Conservation (phyloP, 2,329 filamentous ascomycete species). For the Botrytis medusae region DNA sequence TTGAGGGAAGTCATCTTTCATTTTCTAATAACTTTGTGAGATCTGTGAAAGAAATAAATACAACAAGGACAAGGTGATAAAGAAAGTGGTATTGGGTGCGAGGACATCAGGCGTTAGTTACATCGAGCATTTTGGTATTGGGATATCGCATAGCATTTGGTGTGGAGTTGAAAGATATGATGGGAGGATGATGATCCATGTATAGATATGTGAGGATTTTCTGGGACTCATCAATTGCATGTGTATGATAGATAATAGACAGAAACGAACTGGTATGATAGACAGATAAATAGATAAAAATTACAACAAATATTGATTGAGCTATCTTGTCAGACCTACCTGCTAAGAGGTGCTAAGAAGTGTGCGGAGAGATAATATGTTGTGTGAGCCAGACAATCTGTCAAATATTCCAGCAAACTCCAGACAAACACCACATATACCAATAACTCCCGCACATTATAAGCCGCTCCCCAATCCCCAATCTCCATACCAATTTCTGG, state of each 20-base stretch:
- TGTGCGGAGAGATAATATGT: too few relatives aligned
- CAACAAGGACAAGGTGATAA: neutral
- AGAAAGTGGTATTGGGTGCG: neutral
- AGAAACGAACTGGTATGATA: neutral
- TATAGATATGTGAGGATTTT: neutral
- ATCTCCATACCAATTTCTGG: neutral
- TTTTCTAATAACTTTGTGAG: neutral
- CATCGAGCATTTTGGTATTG: slow-evolving; percentile 9
- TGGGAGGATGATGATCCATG: neutral
- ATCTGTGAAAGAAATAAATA: neutral
- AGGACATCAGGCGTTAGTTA: neutral
- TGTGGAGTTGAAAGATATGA: neutral
- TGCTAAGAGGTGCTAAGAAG: neutral
- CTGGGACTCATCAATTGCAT: slow-evolving; percentile 7
- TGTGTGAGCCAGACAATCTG: neutral
- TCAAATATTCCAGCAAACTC: neutral
- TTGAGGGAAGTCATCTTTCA: neutral
- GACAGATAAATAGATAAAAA: neutral
- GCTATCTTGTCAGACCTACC: slow-evolving; percentile 8
- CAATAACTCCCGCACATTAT: neutral
- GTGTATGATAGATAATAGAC: neutral
- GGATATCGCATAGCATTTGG: neutral
- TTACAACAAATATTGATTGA: neutral
- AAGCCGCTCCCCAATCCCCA: too few relatives aligned
- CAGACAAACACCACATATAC: neutral